Conservation (phyloP, 2,329 filamentous ascomycete genomes). For the Claviceps pazoutovae region DNA sequence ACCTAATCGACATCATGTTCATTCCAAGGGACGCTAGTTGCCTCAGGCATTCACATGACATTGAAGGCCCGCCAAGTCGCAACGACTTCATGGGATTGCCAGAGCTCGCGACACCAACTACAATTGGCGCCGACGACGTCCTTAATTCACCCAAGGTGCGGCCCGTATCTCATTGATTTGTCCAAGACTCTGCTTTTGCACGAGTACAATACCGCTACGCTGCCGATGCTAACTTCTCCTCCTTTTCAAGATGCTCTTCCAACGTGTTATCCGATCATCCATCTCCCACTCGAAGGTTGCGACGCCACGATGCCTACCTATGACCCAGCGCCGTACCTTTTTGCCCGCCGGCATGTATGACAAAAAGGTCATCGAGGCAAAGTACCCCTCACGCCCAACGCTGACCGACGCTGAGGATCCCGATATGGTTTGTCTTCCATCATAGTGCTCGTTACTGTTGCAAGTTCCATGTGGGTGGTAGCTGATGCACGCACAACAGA, state of each 20-base stretch:
- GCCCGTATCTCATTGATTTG: too few relatives aligned
- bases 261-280: conserved; percentile 40
- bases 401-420: conserved; percentile 51
- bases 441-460: background rate
- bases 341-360: conserved; percentile 36
- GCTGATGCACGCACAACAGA: conserved; percentile 35
- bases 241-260: conserved; percentile 42
- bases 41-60: conserved; percentile 20
- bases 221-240: background rate
- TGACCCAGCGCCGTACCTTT: conserved; percentile 43
- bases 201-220: background rate
- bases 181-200: background rate
- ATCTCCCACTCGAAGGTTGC: conserved; percentile 29
- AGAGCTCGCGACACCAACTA: conserved; percentile 12
- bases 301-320: conserved; percentile 34
- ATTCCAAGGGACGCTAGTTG: conserved; percentile 1
- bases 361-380: conserved; percentile 33
- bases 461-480: conserved; percentile 7
- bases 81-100: background rate
- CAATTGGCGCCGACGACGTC: conserved; percentile 21
- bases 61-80: background rate
- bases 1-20: background rate
- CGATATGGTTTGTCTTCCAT: conserved; percentile 39
- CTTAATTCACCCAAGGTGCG: conserved; percentile 16
- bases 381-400: conserved; percentile 33